Percentiles rank a stretch among this genome's conserved stretches.
These are phyloP conservation scores for Myxozyma lipomycoides DNA, from an alignment of 805 yeast genomes.

Conservation along the genomic window DNA sequence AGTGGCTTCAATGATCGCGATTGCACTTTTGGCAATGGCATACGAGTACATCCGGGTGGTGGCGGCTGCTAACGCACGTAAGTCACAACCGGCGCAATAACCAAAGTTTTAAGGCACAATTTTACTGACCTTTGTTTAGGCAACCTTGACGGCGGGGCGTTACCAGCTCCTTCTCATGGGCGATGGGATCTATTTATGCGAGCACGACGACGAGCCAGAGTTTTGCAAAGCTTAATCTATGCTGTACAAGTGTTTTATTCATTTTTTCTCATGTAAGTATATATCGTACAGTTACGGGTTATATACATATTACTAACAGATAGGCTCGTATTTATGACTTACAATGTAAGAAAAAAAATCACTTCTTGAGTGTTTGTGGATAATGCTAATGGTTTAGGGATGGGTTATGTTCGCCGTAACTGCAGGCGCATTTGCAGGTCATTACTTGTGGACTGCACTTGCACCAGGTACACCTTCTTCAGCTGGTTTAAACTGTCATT, in stretches of 20 bases:
- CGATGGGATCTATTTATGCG: not conserved
- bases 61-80: not conserved
- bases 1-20: conserved; percentile 48
- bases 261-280: conserved; percentile 41
- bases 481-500: not conserved
- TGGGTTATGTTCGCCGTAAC: conserved; percentile 77
- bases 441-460: conserved; percentile 48
- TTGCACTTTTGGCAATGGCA: conserved; percentile 49
- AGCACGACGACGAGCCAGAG: not conserved
- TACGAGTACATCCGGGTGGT: conserved; percentile 55
- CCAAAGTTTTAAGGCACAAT: not conserved
- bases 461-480: not conserved
- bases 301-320: not conserved
- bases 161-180: not conserved
- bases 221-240: conserved; percentile 40
- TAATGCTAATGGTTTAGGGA: conserved; percentile 39
- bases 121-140: not conserved
- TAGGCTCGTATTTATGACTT: conserved; percentile 83
- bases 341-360: conserved; percentile 43
- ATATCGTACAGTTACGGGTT: not conserved
- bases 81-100: not conserved
- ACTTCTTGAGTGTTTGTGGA: not conserved
- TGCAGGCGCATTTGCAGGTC: conserved; percentile 67
- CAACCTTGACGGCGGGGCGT: not conserved
- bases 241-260: conserved; percentile 67